Evolutionary conservation across 441 rosid species (phyloP).

Genomic region (Kokia cookei): DNA sequence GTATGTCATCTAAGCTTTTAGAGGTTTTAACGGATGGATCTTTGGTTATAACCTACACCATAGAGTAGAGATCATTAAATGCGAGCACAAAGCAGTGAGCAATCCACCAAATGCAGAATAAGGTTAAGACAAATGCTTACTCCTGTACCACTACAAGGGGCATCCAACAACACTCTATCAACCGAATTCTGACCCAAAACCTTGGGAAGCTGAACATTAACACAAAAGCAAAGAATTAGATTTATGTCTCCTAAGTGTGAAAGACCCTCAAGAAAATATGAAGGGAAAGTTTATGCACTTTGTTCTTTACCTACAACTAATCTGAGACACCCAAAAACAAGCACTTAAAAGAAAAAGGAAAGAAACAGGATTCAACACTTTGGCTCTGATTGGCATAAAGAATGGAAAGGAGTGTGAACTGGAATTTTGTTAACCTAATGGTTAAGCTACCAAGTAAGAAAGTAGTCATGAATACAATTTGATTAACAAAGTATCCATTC

Average conservation of each 20-base stretch:
- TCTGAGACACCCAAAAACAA: neutral
- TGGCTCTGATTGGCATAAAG: too few species aligned
- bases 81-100: neutral
- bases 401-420: too few species aligned
- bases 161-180: slow-evolving; percentile 93
- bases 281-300: neutral
- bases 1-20: slow-evolving; percentile 75
- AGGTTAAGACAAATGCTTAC: slow-evolving; percentile 35
- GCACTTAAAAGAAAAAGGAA: neutral
- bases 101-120: neutral
- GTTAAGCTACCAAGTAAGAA: too few species aligned
- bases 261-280: neutral
- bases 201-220: slow-evolving; percentile 59
- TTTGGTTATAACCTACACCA: slow-evolving; percentile 79
- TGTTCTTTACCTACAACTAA: neutral
- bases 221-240: neutral
- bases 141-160: slow-evolving; percentile 99
- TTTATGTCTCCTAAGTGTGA: neutral
- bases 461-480: too few species aligned
- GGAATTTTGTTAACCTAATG: too few species aligned
- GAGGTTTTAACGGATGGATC: slow-evolving; percentile 91
- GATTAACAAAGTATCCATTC: too few species aligned
- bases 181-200: slow-evolving; percentile 71
- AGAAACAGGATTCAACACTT: neutral
- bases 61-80: slow-evolving; percentile 6